Conservation (phyloP, 2,329 filamentous ascomycete genomes). For the Cladosporium sp. region DNA sequence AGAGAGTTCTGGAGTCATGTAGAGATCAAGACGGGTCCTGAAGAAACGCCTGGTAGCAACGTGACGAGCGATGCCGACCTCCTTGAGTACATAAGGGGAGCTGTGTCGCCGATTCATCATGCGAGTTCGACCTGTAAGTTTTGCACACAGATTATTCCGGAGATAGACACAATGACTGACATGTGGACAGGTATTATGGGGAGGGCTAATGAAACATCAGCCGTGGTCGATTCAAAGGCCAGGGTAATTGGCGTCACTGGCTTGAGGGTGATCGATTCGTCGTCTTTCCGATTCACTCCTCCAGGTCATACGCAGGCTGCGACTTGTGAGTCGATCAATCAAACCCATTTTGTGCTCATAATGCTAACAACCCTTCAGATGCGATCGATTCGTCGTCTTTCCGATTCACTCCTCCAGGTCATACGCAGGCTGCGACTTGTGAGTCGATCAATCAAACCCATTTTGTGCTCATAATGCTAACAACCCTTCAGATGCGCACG, state of each 20-base stretch:
- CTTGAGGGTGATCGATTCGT: slow-evolving; percentile 55
- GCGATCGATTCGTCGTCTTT: slow-evolving; percentile 50
- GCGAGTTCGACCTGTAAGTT: neutral
- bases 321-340: neutral
- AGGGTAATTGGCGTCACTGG: slow-evolving; percentile 53
- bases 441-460: neutral
- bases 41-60: slow-evolving; percentile 40
- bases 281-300: slow-evolving; percentile 5
- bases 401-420: slow-evolving; percentile 6
- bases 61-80: slow-evolving; percentile 43
- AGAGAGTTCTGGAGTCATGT: slow-evolving; percentile 7
- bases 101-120: slow-evolving; percentile 3
- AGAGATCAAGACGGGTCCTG: slow-evolving; percentile 16
- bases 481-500: neutral
- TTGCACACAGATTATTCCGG: neutral
- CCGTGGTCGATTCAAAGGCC: slow-evolving; percentile 55
- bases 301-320: slow-evolving; percentile 8
- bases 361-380: neutral
- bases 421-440: slow-evolving; percentile 10
- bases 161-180: slow-evolving; percentile 53
- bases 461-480: neutral
- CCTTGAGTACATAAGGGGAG: slow-evolving; percentile 41
- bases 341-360: neutral
- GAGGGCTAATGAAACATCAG: slow-evolving; percentile 48
- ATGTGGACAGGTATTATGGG: slow-evolving; percentile 56